Evolutionary conservation across 1,284 basidiomycete genomes (phyloP).

Genomic region (Phellinidium pouzarii): DNA sequence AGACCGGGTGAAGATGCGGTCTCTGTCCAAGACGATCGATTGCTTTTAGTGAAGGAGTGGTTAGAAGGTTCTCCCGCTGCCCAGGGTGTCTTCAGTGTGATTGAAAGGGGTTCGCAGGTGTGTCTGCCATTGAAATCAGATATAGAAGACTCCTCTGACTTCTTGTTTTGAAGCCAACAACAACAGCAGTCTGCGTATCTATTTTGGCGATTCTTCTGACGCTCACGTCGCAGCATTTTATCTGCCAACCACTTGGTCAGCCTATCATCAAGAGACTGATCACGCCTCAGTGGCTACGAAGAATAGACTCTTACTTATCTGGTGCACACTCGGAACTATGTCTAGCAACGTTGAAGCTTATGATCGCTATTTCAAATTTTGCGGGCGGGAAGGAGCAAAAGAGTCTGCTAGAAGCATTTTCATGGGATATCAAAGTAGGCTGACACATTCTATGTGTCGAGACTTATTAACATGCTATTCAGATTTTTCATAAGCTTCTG

Average conservation of each 20-base stretch:
- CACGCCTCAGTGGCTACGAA: constrained; percentile 44
- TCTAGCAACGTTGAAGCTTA: constrained; percentile 57
- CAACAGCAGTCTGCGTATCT: constrained; percentile 45
- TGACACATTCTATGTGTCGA: constrained; percentile 10
- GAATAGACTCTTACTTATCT: constrained; percentile 51
- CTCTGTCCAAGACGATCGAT: constrained; percentile 48
- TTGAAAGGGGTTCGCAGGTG: constrained; percentile 49
- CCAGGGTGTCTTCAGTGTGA: constrained; percentile 54
- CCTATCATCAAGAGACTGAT: constrained; percentile 55
- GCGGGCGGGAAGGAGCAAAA: constrained; percentile 59
- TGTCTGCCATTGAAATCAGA: constrained; percentile 15
- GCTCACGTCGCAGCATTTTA: constrained; percentile 58
- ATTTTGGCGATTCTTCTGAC: constrained; percentile 49
- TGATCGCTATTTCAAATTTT: constrained; percentile 52
- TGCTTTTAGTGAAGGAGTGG: constrained; percentile 55
- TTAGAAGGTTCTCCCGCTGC: constrained; percentile 48
- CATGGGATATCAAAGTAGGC: constrained; percentile 69
- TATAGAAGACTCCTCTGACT: neutral
- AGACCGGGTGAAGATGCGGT: constrained; percentile 37
- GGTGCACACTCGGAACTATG: constrained; percentile 56
- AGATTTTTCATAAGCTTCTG: constrained; percentile 62
- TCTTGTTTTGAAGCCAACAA: constrained; percentile 30
- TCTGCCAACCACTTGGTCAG: constrained; percentile 51
- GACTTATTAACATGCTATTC: constrained; percentile 10
- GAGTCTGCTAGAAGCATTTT: constrained; percentile 53